Percentiles rank a stretch among this genome's conserved stretches.
phyloP scores from a whole-genome alignment of 441 rosid species.

The Capsella rubella region DNA sequence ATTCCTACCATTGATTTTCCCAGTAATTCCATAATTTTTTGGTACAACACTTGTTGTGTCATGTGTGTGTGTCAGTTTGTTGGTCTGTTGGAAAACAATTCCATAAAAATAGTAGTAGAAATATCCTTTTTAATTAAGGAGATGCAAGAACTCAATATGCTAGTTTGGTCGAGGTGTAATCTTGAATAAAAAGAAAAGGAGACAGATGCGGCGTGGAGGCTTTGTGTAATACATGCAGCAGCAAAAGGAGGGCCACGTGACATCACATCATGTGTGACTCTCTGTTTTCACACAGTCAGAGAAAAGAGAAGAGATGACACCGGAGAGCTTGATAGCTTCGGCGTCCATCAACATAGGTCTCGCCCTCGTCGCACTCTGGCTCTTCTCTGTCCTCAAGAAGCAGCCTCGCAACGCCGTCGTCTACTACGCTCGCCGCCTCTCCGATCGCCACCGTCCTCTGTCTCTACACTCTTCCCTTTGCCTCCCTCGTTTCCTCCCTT shows the following conservation, averaged over 20 bases:
- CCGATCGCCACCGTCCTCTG: slow-evolving; percentile 43
- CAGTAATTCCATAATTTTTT: neutral
- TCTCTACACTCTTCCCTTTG: slow-evolving; percentile 47
- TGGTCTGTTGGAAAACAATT: neutral
- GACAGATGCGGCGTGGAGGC: slow-evolving; percentile 42
- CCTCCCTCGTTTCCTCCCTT: slow-evolving; percentile 73
- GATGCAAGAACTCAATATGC: slow-evolving; percentile 5
- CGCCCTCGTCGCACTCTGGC: slow-evolving; percentile 66
- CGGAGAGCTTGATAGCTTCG: slow-evolving; percentile 75
- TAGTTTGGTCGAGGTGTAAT: slow-evolving; percentile 31
- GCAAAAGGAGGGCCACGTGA: neutral
- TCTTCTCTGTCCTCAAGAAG: slow-evolving; percentile 83
- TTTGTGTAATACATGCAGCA: slow-evolving; percentile 28
- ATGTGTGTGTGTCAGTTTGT: no score
- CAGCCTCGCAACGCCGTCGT: slow-evolving; percentile 77
- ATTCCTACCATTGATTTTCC: neutral
- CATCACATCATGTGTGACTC: slow-evolving; percentile 16
- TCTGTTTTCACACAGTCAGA: slow-evolving; percentile 21
- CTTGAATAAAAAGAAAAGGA: neutral
- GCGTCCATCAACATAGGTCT: slow-evolving; percentile 82
- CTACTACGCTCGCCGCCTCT: slow-evolving; percentile 83
- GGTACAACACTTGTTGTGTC: neutral
- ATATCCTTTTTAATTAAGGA: neutral
- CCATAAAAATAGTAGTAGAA: neutral
- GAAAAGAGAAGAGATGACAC: slow-evolving; percentile 52